Evolutionary conservation across 345 rosid genomes (phyloP), one percentile per base, ranked within the genome.

Genomic region (Pistacia integerrima): DNA sequence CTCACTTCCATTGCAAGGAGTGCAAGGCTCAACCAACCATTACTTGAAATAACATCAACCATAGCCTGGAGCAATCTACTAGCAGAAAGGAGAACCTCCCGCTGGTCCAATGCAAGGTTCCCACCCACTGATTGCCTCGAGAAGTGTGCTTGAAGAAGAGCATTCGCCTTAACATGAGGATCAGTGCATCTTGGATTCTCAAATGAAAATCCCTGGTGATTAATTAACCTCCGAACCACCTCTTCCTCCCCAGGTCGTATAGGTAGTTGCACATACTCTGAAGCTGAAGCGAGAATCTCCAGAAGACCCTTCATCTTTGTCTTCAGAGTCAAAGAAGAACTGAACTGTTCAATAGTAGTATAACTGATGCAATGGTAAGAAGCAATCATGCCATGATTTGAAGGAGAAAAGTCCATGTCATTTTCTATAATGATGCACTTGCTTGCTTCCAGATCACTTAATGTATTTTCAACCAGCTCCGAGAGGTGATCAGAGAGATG

Each of bases 401-500:
- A 76, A 14, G 97, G 88, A 79, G 94, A 86, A 77, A 94, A 90
- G 72, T 90, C 94, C 87, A 85, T 87, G 76, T 90, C 97, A 35
- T 95, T 98, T 81, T 93, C 97, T 44, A 93, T 81, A 56, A 85
- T 75, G 56, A 92, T 84, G 80, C 94, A 95, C 76, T 88, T 93
- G 77, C 98, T 90, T 20, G 94, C 89, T 78, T 93, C 94, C 82
- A 95, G 81, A 77, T 91, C 91, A 80, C 85, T 81, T 82, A 93
- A 76, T 60, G 98, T 91, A 75, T 88, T 90, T 87, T 93, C 99
- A 74, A 93, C 97, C 67, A 93, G 94, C 90, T 91, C 97, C 0
- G 98, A 95, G n/a, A 93, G 94, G 87, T 95, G 98, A 85, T 95
- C 99, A 41, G 98, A 95, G 41, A 95, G 97, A 89, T 95, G 99